These are phyloP conservation scores for Xylariaceae sp. DNA, from an alignment of 2,329 filamentous ascomycete species.

Conservation along the genomic window DNA sequence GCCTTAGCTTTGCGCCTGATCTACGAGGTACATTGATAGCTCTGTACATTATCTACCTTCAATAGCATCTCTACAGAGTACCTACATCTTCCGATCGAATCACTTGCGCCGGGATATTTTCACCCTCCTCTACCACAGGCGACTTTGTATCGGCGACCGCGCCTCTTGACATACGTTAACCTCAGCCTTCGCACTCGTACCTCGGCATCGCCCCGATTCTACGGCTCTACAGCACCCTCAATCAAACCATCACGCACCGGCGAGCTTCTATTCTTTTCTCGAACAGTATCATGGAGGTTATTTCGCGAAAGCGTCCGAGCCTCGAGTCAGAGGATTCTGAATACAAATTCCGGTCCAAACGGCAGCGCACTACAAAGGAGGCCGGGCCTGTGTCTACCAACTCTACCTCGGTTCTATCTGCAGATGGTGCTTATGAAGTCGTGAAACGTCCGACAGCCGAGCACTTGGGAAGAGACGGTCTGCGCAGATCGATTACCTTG, in stretches of 20 bases:
- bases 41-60: too few relatives aligned
- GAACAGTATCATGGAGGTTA: constrained; percentile 29
- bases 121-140: background rate
- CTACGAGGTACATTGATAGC: too few relatives aligned
- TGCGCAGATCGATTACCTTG: constrained; percentile 62
- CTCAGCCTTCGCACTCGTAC: background rate
- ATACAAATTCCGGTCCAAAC: constrained; percentile 29
- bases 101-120: background rate
- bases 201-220: background rate
- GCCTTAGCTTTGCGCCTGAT: too few relatives aligned
- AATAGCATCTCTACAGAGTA: too few relatives aligned
- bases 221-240: background rate
- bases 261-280: too few relatives aligned
- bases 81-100: too few relatives aligned
- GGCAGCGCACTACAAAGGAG: constrained; percentile 35
- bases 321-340: constrained; percentile 25
- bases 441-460: constrained; percentile 37
- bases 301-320: constrained; percentile 34
- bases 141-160: background rate
- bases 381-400: constrained; percentile 17
- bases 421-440: constrained; percentile 19
- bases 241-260: background rate
- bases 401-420: background rate
- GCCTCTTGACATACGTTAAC: background rate
- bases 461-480: constrained; percentile 47